A percentile compares a stretch with the other conserved stretches of the same genome.
phyloP scores from a whole-genome alignment of 257 asterid species.

The Solanum chilense region DNA sequence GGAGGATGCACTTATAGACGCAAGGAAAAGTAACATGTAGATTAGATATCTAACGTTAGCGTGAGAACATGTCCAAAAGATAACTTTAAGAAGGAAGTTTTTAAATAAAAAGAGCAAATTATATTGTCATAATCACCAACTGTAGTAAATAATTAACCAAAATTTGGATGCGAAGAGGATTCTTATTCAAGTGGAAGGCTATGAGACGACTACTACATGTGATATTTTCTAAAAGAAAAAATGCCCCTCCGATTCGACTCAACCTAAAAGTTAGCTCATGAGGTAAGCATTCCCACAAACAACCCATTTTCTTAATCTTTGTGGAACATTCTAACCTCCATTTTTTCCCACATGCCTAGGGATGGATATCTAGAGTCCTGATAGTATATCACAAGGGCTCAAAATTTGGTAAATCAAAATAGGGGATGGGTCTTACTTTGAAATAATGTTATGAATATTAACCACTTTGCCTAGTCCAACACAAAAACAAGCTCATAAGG shows the following conservation, averaged over 20 bases:
- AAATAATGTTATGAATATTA: neutral
- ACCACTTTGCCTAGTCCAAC: neutral
- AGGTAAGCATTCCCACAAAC: neutral
- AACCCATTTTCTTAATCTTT: neutral
- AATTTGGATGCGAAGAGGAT: neutral
- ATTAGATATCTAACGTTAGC: neutral
- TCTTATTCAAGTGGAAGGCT: neutral
- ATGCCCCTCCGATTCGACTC: neutral
- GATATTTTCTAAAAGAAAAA: neutral
- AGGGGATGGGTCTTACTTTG: neutral
- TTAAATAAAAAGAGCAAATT: neutral
- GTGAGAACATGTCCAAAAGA: neutral
- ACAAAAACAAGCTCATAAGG: neutral
- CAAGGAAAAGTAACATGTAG: neutral
- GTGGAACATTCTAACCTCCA: neutral
- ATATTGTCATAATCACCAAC: neutral
- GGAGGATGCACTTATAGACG: neutral
- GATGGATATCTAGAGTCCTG: neutral
- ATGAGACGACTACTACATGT: neutral
- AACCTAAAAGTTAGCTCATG: neutral
- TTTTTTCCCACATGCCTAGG: neutral
- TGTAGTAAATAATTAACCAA: neutral
- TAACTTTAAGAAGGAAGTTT: neutral
- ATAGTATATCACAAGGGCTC: neutral
- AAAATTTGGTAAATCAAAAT: neutral